Evolutionary conservation across 371 early-diverging fungal genomes (phyloP), one percentile per base, ranked within the genome.

Genomic region (Rhizopus delemar): DNA sequence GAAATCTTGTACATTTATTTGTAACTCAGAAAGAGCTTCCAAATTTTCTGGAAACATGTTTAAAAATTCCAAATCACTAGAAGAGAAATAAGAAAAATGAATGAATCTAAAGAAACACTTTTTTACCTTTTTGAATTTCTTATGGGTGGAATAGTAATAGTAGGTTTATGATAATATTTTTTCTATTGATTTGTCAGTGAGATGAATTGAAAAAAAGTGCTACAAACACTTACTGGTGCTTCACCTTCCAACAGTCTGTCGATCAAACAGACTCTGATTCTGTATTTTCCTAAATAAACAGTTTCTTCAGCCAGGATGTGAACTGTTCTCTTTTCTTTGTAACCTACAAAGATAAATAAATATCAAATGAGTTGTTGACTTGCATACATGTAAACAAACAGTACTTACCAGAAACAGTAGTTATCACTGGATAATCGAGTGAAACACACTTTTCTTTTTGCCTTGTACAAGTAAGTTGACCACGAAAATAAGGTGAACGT

Each of bases 211-310:
- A 60, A 46, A 31, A n/a, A 43, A 15, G 5, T 43, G 43, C 15
- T 43, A n/a, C 5, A 43, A 43, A 2, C 2, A 62, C 69, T 38
- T 75, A 70, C 60, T 52, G 66, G 59, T 8, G 66, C 71, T 53
- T 84, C 81, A 1, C 86, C 86, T 68, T 83, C 86, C 16, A 86
- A 57, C 4, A 84, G 76, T 54, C 77, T 45, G 46, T 86, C 82
- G 39, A 86, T 68, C 16, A 75, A 68, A 51, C 80, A 56, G 8
- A 84, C 71, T 45, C 74, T 67, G 8, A 82, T 78, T 53, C 81
- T 81, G 51, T 78, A 77, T 8, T 73, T 66, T 43, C 57, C 70
- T 33, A 77, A 62, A 60, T 81, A 83, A 9, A 83, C 77, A 51
- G 68, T 69, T 62, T 84, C 84, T 59, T 86, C 86, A 0, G 72